Base-by-base conservation (phyloP, 2,329 filamentous ascomycete species). In the Xylariales sp. region DNA sequence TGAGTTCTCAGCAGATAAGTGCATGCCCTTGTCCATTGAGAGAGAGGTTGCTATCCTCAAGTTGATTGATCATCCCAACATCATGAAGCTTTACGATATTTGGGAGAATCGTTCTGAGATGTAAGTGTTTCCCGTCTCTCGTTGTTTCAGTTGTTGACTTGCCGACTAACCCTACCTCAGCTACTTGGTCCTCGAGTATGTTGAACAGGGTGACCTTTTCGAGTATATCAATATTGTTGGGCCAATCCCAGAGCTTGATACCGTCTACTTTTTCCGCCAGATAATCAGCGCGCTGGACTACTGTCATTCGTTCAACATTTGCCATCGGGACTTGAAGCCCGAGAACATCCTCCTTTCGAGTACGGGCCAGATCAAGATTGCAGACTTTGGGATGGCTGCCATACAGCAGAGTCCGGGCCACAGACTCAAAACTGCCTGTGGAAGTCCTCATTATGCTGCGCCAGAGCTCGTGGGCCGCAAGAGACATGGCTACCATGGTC, bases 381-480 rank as follows among this genome's bases (percentile, higher is more conserved):
- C 91, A 38, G 93, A 98, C 62, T 98, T 98, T 62, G 91, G 93
- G 31, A 96, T 98, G 90, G 93, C 93, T 32, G 91, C 91, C 3
- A 72, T 97, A 31, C 80, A 84, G 48, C 91, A 97, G 60, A 86
- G 86, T 3, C 76, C 80, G 18, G 84, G 81, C 7, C 83, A 88
- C 50, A 82, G 83, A 57, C 76, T 98, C 20, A 86, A 80, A 43
- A 97, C 93, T 1, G 88, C 91, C 4, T 98, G 93, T 55, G 93
- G 93, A 15, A 97, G 93, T 49, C 93, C 93, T 16, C 93, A 97
- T 63, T 98, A 98, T 56, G 91, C 91, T 14, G 90, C 93, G 1
- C 93, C 93, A 0, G 93, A 98, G 60, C 80, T 98, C 24, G 84
- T 96, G 47, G 80, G 80, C 50, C 84, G 83, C 29, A 74, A 74